Evolutionary conservation across 441 rosid genomes (phyloP).

Genomic region (Corymbia calophylla): DNA sequence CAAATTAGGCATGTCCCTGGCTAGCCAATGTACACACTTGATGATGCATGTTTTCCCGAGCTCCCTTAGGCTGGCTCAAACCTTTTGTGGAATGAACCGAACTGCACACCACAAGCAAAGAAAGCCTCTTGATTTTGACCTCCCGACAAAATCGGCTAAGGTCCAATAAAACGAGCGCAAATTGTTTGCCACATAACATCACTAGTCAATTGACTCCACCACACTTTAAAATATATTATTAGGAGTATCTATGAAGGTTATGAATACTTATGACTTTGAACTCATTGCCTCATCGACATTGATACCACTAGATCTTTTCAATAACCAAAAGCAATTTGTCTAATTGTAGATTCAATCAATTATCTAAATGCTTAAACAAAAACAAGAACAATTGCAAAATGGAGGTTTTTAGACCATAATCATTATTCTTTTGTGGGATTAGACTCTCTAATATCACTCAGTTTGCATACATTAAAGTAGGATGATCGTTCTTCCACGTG

Average conservation of each 20-base stretch:
- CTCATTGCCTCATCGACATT: not conserved
- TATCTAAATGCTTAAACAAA: not conserved
- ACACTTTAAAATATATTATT: not conserved
- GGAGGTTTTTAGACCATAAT: not conserved
- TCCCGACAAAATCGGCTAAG: not conserved
- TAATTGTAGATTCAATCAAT: not conserved
- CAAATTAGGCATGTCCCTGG: not conserved
- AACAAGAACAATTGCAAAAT: not conserved
- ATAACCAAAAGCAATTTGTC: not conserved
- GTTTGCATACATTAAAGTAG: not conserved
- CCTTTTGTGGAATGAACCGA: not conserved
- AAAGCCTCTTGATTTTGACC: not conserved
- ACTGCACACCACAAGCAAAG: not conserved
- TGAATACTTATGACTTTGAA: not conserved
- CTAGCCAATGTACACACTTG: not conserved
- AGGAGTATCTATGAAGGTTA: not conserved
- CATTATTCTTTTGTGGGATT: not conserved
- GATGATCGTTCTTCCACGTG: not conserved
- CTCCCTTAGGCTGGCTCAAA: not conserved
- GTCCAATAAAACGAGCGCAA: not conserved
- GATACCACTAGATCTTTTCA: not conserved
- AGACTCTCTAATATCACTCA: not conserved
- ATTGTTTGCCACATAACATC: not conserved
- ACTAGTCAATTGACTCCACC: not conserved
- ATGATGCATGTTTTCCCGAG: not conserved